phyloP scores from a whole-genome alignment of 2,329 filamentous ascomycete genomes.

The Cordyceps militaris region DNA sequence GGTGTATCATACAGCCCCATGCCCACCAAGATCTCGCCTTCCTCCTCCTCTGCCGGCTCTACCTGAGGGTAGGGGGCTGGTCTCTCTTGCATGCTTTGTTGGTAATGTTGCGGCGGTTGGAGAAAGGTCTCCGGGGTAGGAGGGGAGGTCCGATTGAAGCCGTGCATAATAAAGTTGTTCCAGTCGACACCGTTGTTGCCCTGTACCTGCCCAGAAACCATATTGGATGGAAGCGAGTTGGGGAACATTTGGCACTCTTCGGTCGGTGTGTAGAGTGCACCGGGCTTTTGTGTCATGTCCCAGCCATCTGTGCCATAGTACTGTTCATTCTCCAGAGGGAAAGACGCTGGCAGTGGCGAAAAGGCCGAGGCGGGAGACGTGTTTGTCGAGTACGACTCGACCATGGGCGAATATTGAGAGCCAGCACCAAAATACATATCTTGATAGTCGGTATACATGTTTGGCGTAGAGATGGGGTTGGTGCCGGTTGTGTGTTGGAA shows the following conservation, averaged over 20 bases:
- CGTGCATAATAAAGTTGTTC: slow-evolving; percentile 39
- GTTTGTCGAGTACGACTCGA: slow-evolving; percentile 49
- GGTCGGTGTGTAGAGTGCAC: slow-evolving; percentile 22
- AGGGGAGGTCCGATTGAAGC: slow-evolving; percentile 43
- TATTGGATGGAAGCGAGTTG: slow-evolving; percentile 15
- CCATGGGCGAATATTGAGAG: slow-evolving; percentile 44
- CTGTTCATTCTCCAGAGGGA: slow-evolving; percentile 29
- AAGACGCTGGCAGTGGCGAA: slow-evolving; percentile 46
- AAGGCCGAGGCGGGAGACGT: slow-evolving; percentile 49
- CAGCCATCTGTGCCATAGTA: slow-evolving; percentile 35
- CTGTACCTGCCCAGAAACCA: background rate
- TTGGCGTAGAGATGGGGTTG: slow-evolving; percentile 33
- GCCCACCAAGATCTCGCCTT: slow-evolving; percentile 68
- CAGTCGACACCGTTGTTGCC: slow-evolving; percentile 27
- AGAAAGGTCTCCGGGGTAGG: slow-evolving; percentile 55
- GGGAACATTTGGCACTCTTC: slow-evolving; percentile 23
- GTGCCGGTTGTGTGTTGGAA: slow-evolving; percentile 22
- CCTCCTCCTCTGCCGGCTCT: slow-evolving; percentile 48
- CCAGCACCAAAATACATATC: slow-evolving; percentile 33
- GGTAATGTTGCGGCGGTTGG: slow-evolving; percentile 40
- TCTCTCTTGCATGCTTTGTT: slow-evolving; percentile 36
- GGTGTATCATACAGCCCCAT: slow-evolving; percentile 76
- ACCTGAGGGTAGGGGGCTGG: slow-evolving; percentile 39
- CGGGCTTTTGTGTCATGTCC: slow-evolving; percentile 26
- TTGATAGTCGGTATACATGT: slow-evolving; percentile 32